Evolutionary conservation across 2,329 filamentous ascomycete genomes (phyloP), one percentile per base, ranked within the genome.

Genomic region (Clonostachys rosea): DNA sequence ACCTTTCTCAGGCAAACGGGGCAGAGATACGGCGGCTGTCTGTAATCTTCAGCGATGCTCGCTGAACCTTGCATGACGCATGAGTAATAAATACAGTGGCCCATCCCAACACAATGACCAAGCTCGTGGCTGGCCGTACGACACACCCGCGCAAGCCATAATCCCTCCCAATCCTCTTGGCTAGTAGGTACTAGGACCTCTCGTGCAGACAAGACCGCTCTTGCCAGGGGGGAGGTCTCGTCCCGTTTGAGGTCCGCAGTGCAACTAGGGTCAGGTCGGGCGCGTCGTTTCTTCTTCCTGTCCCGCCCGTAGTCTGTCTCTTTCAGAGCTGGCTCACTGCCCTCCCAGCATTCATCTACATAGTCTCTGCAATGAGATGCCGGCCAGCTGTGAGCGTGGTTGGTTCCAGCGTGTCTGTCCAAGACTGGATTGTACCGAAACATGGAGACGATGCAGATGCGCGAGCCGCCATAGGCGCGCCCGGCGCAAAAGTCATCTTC

Each of bases 401-500:
- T 68, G 5, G 69, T 60, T 2, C 50, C 54, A 1, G 60, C 68
- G 3, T 61, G 49, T 5, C 66, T 56, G 14, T 74, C 71, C 18
- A 82, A 63, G 0, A 52, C 47, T 0, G 84, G 84, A 42, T 81
- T 69, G 51, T 88, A 87, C 24, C 84, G 67, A 10, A 84, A 81
- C 0, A 69, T 74, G 0, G 78, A 82, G 1, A 89, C 78, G 1
- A 87, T 74, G 0, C 75, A 74, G 2, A 88, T 75, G 5, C 84
- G 70, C 48, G 76, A 81, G 0, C 75, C 79, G 0, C 84, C 84
- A 57, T 83, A 89, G 1, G 84, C 83, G 30, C 83, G 65, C 0
- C 84, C 84, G 50, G 83, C 86, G 46, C 77, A 81, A 55, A 87
- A 89, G 17, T 81, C 75, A 49, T 87, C 84, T 0, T 85, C 78